Evolutionary conservation across 371 early-diverging fungal species (phyloP), one percentile per base, ranked within the genome.

Genomic region (Syncephalastrum sp.): DNA sequence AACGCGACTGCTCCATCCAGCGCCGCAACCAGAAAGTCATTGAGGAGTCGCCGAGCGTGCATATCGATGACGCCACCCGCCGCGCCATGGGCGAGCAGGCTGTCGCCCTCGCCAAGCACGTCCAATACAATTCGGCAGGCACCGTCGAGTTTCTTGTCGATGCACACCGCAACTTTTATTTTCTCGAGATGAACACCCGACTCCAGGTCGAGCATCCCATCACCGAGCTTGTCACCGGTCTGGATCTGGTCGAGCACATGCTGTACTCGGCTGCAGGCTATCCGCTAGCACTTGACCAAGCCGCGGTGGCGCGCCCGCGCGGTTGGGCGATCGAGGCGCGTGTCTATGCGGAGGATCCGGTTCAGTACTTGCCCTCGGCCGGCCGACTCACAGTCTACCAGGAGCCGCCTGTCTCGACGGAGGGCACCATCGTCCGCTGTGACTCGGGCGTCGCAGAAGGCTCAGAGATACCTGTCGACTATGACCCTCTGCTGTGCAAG

Each of bases 151-250:
- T 93, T 60, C 68, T 95, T 53, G 83, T 88, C 16, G 82, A 84
- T 60, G 59, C 78, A 16, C 63, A 69, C 23, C 82, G 83, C 50
- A 83, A 91, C 54, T 91, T 92, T 56, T 95, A 90, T 75, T 92
- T 93, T 61, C 70, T 93, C 68, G 93, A 93, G 64, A 90, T 93
- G 91, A 93, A 93, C 67, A 91, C 92, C 3, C 85, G 93, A 19
- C 77, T 93, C 44, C 93, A 93, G 62, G 96, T 95, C 46, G 99
- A 99, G 75, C 99, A 98, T 77, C 97, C 98, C 6, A 91, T 98
- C 50, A 98, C 98, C 23, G 99, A 99, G 70, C 83, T 87, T 58
- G 90, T 96, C 33, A 95, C 96, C 3, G 91, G 91, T 1, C 67
- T 95, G 33, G 98, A 99, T 74, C 72, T 99, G 29, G 98, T 98